Percentiles rank a stretch among this genome's conserved stretches.
phyloP scores from a whole-genome alignment of 495 filamentous ascomycete genomes.

The Aspergillus funiculosus region DNA sequence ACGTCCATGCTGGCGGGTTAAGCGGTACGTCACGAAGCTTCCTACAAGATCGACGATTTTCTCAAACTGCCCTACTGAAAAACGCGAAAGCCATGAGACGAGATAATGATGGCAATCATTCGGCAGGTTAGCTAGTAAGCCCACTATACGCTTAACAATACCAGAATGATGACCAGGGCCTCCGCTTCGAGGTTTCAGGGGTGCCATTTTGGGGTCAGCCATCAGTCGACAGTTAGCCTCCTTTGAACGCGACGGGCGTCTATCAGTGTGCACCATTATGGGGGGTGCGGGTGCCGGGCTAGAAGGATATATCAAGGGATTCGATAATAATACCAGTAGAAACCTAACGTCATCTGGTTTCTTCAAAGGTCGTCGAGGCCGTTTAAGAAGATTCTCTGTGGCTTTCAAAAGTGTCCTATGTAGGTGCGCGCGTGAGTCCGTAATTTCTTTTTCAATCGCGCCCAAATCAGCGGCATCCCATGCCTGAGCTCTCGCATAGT shows the following conservation, averaged over 20 bases:
- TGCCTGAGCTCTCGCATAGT: slow-evolving; percentile 21
- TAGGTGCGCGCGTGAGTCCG: slow-evolving; percentile 62
- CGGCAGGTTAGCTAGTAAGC: slow-evolving; percentile 69
- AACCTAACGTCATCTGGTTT: slow-evolving; percentile 71
- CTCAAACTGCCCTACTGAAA: slow-evolving; percentile 62
- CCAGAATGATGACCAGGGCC: slow-evolving; percentile 63
- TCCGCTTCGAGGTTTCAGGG: slow-evolving; percentile 18
- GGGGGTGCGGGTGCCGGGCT: slow-evolving; percentile 18
- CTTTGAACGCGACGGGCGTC: slow-evolving; percentile 28
- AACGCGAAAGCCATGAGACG: slow-evolving; percentile 79
- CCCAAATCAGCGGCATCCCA: slow-evolving; percentile 32
- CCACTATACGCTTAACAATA: slow-evolving; percentile 81
- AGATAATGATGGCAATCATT: slow-evolving; percentile 74
- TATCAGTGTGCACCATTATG: slow-evolving; percentile 17
- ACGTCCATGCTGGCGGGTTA: slow-evolving; percentile 67
- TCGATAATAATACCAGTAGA: slow-evolving; percentile 76
- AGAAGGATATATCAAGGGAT: slow-evolving; percentile 62
- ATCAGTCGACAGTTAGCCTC: slow-evolving; percentile 16
- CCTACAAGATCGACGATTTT: slow-evolving; percentile 68
- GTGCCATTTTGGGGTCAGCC: slow-evolving; percentile 14
- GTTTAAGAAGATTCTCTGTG: slow-evolving; percentile 77
- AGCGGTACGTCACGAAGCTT: slow-evolving; percentile 76
- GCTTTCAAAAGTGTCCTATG: slow-evolving; percentile 72
- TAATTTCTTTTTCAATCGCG: slow-evolving; percentile 54
- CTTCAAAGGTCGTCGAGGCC: slow-evolving; percentile 66